Conservation (phyloP, 306 rosid genomes). For the Gastrolobium villosum region DNA sequence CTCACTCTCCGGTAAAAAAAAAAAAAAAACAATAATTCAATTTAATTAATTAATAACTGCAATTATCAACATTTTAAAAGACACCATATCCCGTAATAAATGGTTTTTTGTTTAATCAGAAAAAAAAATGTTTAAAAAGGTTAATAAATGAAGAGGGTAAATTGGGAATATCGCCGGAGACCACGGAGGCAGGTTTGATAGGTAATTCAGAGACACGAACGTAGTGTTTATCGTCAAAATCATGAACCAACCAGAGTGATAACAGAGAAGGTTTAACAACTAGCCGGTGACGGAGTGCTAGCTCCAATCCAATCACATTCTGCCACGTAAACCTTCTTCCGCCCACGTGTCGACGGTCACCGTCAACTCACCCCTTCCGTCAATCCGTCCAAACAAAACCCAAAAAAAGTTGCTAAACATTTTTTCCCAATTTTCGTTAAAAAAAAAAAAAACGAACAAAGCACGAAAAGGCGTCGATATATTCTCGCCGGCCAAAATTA, state of each 20-base stretch:
- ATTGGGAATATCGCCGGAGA: slow-evolving; percentile 40
- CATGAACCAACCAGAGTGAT: slow-evolving; percentile 35
- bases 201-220: not conserved
- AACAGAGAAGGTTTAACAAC: slow-evolving; percentile 50
- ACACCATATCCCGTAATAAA: not conserved
- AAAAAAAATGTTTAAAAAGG: not conserved
- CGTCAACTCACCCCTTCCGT: slow-evolving; percentile 54
- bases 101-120: not conserved
- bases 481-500: slow-evolving; percentile 72
- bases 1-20: not conserved
- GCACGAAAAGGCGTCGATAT: slow-evolving; percentile 51
- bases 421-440: not conserved
- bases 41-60: not conserved
- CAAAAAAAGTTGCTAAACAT: slow-evolving; percentile 5
- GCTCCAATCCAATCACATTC: slow-evolving; percentile 6
- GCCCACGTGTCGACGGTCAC: slow-evolving; percentile 60
- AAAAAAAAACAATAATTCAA: not conserved
- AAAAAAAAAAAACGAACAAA: not conserved
- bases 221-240: slow-evolving; percentile 47
- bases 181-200: slow-evolving; percentile 24
- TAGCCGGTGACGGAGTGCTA: slow-evolving; percentile 56
- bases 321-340: slow-evolving; percentile 35
- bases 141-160: slow-evolving; percentile 31
- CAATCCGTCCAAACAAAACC: slow-evolving; percentile 36
- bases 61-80: not conserved